Evolutionary conservation across 768 basidiomycete genomes (phyloP).

Genomic region (Daedalea quercina): DNA sequence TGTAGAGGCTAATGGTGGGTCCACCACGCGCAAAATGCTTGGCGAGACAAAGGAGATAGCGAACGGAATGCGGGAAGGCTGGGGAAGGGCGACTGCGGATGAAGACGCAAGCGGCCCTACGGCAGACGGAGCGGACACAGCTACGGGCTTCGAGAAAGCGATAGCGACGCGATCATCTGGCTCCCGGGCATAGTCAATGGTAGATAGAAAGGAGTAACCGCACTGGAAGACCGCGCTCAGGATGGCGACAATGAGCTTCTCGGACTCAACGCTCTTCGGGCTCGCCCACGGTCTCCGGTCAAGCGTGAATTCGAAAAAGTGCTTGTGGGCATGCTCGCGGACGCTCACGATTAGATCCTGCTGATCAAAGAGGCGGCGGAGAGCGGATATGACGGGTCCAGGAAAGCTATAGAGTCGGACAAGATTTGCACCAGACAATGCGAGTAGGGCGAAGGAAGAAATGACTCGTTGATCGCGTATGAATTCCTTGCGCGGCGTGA

Average conservation of each 20-base stretch:
- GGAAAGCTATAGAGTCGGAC: slow-evolving; percentile 70
- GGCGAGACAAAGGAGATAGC: slow-evolving; percentile 68
- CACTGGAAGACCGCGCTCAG: slow-evolving; percentile 54
- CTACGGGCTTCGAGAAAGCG: slow-evolving; percentile 53
- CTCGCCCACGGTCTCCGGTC: slow-evolving; percentile 70
- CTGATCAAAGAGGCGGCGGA: slow-evolving; percentile 51
- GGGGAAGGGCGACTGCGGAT: slow-evolving; percentile 20
- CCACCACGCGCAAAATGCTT: slow-evolving; percentile 64
- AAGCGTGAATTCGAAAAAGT: slow-evolving; percentile 60
- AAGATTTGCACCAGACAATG: slow-evolving; percentile 57
- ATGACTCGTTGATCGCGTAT: slow-evolving; percentile 47
- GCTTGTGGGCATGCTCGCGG: slow-evolving; percentile 50
- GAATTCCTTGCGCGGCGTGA: slow-evolving; percentile 71
- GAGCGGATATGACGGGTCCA: slow-evolving; percentile 39
- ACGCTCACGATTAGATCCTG: slow-evolving; percentile 36
- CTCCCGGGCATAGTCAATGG: slow-evolving; percentile 73
- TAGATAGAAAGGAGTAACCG: slow-evolving; percentile 59
- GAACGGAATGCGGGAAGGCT: slow-evolving; percentile 36
- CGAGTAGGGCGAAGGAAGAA: slow-evolving; percentile 62
- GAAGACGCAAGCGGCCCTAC: slow-evolving; percentile 33
- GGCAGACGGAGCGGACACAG: slow-evolving; percentile 30
- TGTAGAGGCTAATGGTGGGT: slow-evolving; percentile 69
- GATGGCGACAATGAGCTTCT: slow-evolving; percentile 65
- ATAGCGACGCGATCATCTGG: slow-evolving; percentile 66
- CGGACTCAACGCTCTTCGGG: slow-evolving; percentile 57